A percentile compares a stretch with the other conserved stretches of the same genome.
Conservation (phyloP, 2,329 filamentous ascomycete species). For the Fonsecaea erecta region DNA sequence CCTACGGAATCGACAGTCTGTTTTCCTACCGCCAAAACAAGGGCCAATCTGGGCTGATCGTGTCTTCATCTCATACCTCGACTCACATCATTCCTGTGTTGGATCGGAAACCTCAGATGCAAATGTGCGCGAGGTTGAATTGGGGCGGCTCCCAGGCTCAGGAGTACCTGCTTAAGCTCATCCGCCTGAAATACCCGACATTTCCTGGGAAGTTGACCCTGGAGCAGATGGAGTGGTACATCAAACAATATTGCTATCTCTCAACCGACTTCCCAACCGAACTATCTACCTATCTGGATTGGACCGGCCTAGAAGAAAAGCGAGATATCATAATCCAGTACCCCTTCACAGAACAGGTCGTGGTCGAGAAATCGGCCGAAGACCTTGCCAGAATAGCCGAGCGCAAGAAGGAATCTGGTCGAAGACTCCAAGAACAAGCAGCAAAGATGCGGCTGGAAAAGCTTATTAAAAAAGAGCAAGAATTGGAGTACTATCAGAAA, state of each 20-base stretch:
- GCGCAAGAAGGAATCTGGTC: slow-evolving; percentile 90
- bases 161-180: slow-evolving; percentile 87
- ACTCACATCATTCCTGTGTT: slow-evolving; percentile 95
- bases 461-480: slow-evolving; percentile 91
- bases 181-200: slow-evolving; percentile 82
- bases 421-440: slow-evolving; percentile 90
- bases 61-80: slow-evolving; percentile 90
- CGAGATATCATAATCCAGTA: slow-evolving; percentile 89
- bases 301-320: slow-evolving; percentile 82
- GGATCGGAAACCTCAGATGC: slow-evolving; percentile 80
- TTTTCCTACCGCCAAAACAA: slow-evolving; percentile 95
- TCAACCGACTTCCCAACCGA: slow-evolving; percentile 83
- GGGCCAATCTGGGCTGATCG: slow-evolving; percentile 82
- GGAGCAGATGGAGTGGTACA: slow-evolving; percentile 83
- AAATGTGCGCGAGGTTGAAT: slow-evolving; percentile 85
- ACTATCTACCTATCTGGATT: slow-evolving; percentile 77
- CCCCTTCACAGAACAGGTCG: slow-evolving; percentile 87
- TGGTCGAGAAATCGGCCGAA: slow-evolving; percentile 91
- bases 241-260: slow-evolving; percentile 87
- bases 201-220: slow-evolving; percentile 85
- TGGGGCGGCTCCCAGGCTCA: slow-evolving; percentile 92
- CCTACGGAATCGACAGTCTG: slow-evolving; percentile 93
- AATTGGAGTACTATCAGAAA: slow-evolving; percentile 90
- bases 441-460: slow-evolving; percentile 97
- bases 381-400: slow-evolving; percentile 89